Evolutionary conservation across 2,329 filamentous ascomycete species (phyloP).

Genomic region (Stemphylium vesicarium): DNA sequence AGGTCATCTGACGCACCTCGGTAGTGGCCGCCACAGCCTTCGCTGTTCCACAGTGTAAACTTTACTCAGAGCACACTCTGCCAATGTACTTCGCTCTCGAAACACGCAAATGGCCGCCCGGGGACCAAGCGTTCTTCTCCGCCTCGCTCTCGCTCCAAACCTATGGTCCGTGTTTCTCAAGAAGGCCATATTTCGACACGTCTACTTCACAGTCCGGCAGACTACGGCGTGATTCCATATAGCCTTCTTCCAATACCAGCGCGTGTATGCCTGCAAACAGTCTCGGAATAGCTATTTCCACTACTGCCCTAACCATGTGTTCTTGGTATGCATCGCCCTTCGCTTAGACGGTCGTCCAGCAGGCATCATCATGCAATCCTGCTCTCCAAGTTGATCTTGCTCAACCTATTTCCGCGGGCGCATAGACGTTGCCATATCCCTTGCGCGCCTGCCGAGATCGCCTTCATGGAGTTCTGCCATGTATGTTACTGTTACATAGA

Average conservation of each 20-base stretch:
- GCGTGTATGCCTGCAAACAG: neutral
- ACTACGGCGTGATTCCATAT: neutral
- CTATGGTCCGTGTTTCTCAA: neutral
- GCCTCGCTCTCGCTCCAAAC: too few species aligned
- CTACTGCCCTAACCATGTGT: neutral
- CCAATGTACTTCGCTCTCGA: neutral
- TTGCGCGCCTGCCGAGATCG: neutral
- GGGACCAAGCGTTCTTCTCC: neutral
- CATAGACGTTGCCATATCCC: neutral
- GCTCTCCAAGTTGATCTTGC: neutral
- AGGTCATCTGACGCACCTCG: too few species aligned
- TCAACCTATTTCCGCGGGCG: neutral
- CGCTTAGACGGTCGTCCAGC: neutral
- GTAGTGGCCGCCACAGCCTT: neutral
- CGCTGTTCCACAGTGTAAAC: neutral
- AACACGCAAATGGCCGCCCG: neutral
- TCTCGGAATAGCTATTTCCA: neutral
- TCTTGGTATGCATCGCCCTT: neutral
- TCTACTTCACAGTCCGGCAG: neutral
- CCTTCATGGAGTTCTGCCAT: neutral
- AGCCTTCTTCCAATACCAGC: neutral
- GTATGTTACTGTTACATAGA: constrained; percentile 11
- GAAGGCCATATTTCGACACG: neutral
- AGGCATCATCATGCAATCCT: neutral
- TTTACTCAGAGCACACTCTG: too few species aligned